phyloP scores from a whole-genome alignment of 2,329 filamentous ascomycete species.

The Botryotinia convoluta region DNA sequence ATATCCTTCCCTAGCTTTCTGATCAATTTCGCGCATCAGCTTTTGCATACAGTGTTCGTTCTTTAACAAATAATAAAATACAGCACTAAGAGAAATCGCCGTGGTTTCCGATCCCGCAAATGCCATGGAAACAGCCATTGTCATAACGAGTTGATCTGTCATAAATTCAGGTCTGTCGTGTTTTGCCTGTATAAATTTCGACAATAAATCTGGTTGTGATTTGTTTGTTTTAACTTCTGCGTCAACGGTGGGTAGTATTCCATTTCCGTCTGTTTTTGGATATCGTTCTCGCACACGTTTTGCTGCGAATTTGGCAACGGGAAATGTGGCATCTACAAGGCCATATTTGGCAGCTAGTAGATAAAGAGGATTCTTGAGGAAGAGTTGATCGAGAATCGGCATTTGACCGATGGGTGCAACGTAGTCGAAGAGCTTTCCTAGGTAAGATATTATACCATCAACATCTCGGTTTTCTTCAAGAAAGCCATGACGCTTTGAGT shows the following conservation, averaged over 20 bases:
- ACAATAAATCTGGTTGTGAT: constrained; percentile 59
- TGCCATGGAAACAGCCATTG: constrained; percentile 69
- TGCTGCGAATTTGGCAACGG: constrained; percentile 69
- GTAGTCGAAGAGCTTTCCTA: constrained; percentile 65
- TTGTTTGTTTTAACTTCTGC: constrained; percentile 22
- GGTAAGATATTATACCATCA: constrained; percentile 67
- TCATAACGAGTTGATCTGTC: constrained; percentile 65
- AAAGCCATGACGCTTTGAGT: constrained; percentile 72
- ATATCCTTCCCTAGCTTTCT: constrained; percentile 50
- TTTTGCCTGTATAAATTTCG: constrained; percentile 69
- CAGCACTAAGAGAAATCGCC: constrained; percentile 66
- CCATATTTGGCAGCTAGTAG: constrained; percentile 66
- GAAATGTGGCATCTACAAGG: constrained; percentile 65
- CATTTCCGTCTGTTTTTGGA: constrained; percentile 21
- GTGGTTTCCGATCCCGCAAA: constrained; percentile 79
- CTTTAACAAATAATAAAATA: constrained; percentile 73
- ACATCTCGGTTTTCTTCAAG: constrained; percentile 72
- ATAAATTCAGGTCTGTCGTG: constrained; percentile 69
- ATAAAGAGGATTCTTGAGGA: constrained; percentile 73
- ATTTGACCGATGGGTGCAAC: constrained; percentile 74
- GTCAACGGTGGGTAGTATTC: constrained; percentile 25
- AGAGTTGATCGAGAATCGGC: constrained; percentile 64
- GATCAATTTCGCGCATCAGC: constrained; percentile 62
- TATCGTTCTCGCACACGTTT: constrained; percentile 65
- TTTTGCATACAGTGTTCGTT: constrained; percentile 54